Percentiles rank a stretch among this genome's conserved stretches.
Evolutionary conservation across 176 grass and related monocot species (phyloP).

Genomic region (Elaeis guineensis): DNA sequence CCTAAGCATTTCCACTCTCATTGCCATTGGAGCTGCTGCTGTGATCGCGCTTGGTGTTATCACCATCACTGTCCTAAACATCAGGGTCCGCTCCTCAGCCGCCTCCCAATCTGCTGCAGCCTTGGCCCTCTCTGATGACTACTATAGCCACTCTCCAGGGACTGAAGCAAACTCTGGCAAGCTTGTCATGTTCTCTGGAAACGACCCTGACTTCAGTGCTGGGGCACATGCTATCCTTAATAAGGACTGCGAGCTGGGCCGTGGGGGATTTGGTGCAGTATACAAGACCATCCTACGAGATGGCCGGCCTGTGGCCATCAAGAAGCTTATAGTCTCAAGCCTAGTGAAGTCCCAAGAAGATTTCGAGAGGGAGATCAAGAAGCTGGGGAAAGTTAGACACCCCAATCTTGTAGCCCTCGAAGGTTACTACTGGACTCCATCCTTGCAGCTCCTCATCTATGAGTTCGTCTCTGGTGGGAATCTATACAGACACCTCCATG

Average conservation of each 20-base stretch:
- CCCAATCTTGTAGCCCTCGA: slow-evolving; percentile 65
- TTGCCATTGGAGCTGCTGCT: slow-evolving; percentile 66
- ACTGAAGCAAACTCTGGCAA: slow-evolving; percentile 75
- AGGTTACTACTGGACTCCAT: slow-evolving; percentile 95
- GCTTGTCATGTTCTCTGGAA: slow-evolving; percentile 87
- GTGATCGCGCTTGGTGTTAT: slow-evolving; percentile 69
- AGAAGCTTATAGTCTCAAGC: slow-evolving; percentile 95
- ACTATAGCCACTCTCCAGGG: slow-evolving; percentile 69
- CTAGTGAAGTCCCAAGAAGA: slow-evolving; percentile 83
- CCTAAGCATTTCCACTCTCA: slow-evolving; percentile 81
- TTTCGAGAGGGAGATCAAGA: slow-evolving; percentile 77
- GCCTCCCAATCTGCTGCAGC: slow-evolving; percentile 31
- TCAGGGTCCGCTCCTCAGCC: slow-evolving; percentile 29
- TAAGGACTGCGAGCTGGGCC: slow-evolving; percentile 93
- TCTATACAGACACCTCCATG: slow-evolving; percentile 68
- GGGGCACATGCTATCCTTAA: slow-evolving; percentile 81
- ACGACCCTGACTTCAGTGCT: slow-evolving; percentile 58
- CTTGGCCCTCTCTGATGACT: slow-evolving; percentile 61
- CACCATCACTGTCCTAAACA: slow-evolving; percentile 73
- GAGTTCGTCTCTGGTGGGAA: slow-evolving; percentile 80
- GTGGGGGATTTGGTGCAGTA: slow-evolving; percentile 86
- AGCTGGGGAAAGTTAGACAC: slow-evolving; percentile 69
- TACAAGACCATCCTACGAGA: slow-evolving; percentile 83
- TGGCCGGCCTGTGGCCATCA: slow-evolving; percentile 75
- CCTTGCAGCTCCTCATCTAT: slow-evolving; percentile 86